Base-by-base conservation (phyloP, 2,329 filamentous ascomycete species). In the Sarocladiaceae sp. region DNA sequence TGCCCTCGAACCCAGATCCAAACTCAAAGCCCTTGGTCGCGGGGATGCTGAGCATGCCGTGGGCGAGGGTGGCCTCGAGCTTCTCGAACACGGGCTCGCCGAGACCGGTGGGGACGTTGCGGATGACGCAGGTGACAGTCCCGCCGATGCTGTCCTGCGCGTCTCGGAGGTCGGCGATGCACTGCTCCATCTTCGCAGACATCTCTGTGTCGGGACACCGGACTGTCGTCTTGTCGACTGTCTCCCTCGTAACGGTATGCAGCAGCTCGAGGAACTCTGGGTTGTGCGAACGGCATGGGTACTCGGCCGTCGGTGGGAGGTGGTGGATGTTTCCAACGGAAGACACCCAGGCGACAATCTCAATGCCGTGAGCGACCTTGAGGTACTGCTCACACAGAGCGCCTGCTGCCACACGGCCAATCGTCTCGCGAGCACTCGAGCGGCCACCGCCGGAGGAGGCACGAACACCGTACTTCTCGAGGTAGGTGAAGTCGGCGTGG, bases 11-110 rank as follows among this genome's bases (percentile, higher is more conserved):
- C 11, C 93, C 93, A 44, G 87, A 95, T 45, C 93, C 93, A 52
- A 97, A 83, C 62, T 97, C 91, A 60, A 97, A 97, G 45, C 85
- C 91, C 70, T 97, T 98, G 29, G 86, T 91, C 3, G 93, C 89
- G 4, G 93, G 93, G 56, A 97, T 95, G 61, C 82, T 88, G 51
- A 97, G 77, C 87, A 98, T 97, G 41, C 87, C 93, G 59, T 97
- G 91, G 20, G 81, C 90, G 37, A 98, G 80, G 61, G 78, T 80
- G 6, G 93, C 93, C 71, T 98, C 90, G 34, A 97, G 75, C 72
- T 97, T 97, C 66, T 95, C 88, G 64, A 98, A 97, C 65, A 81
- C 86, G 1, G 91, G 93, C 73, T 97, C 93, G 48, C 93, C 93
- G 3, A 97, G 76, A 0, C 91, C 91, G 32, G 80, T 77, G 21